Base-by-base conservation (phyloP, 73 alveolate species). In the Paramecium tetraurelia region DNA sequence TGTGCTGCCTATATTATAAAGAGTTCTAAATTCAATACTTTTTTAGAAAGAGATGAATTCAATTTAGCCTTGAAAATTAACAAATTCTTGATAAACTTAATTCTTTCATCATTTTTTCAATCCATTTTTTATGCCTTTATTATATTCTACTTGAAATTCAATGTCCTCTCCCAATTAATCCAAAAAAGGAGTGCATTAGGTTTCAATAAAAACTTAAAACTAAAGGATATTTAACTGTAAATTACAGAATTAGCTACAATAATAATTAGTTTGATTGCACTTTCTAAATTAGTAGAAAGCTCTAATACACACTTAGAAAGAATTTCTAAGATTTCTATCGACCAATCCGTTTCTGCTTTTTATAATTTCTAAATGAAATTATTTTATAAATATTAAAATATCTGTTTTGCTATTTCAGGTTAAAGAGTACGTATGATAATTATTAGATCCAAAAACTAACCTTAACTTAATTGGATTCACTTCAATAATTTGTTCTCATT, bases 91-190 rank as follows among this genome's bases (percentile, higher is more conserved):
- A 75, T 75, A 41, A 75, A 38, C n/a, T 8, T 75, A 38, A 75
- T 75, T 41, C 59, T 75, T 41, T 75, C 87, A 75, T 75, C 87
- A 75, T 75, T 41, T 75, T 33, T 35, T 75, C n/a, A 75, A 38
- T 29, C 87, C 59, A 41, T 41, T 75, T 36, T 75, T 75, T 31
- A 38, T 21, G 3, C 59, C 68, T 3, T n/a, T 11, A 41, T 41
- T 75, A 0, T 20, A 35, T 22, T 38, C 58, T 16, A 75, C 0
- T 36, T 75, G 12, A n/a, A 12, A 1, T 5, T 75, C 87, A 24
- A 75, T 18, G n/a, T 75, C 59, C 33, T 75, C 87, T 14, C 87
- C 87, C 14, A 75, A 75, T 75, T 41, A 18, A 75, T 18, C 38
- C 16, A 75, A 10, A 16, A 35, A 75, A 36, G 87, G 59, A 35